Conservation (phyloP, 176 grass and related monocot species). For the Musa schizocarpa region DNA sequence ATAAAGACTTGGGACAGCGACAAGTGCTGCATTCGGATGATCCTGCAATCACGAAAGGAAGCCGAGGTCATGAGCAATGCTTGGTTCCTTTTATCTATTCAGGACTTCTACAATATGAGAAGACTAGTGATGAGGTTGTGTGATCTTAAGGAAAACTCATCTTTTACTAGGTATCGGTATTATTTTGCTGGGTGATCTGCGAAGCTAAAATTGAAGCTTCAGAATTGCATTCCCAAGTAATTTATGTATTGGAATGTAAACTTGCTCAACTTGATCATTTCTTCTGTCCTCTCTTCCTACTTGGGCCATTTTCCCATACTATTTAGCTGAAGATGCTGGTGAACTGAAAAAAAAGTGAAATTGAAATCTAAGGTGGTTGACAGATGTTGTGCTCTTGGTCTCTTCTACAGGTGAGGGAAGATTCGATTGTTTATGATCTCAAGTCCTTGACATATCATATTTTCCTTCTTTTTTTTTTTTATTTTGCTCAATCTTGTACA, state of each 20-base stretch:
- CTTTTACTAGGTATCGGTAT: background rate
- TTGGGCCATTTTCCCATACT: background rate
- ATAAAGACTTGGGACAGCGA: conserved; percentile 35
- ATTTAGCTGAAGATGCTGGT: background rate
- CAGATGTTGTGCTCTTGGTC: background rate
- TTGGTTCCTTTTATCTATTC: background rate
- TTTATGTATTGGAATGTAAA: background rate
- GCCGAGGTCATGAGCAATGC: conserved; percentile 36
- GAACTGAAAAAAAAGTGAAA: background rate
- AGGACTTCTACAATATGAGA: conserved; percentile 4
- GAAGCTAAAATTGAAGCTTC: background rate
- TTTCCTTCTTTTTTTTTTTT: too few species aligned
- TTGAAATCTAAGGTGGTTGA: background rate
- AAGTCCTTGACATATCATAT: too few species aligned
- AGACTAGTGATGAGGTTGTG: background rate
- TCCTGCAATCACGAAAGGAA: conserved; percentile 81
- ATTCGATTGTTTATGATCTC: too few species aligned
- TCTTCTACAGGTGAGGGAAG: too few species aligned
- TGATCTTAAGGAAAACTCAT: background rate
- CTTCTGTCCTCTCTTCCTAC: background rate
- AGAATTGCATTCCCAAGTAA: background rate
- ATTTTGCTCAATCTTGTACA: too few species aligned
- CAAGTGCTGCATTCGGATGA: conserved; percentile 89
- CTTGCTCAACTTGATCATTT: background rate
- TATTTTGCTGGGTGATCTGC: background rate